Percentiles rank a stretch among this genome's conserved stretches.
Conservation (phyloP, 176 grass and related monocot species). For the Oryza officinalis region DNA sequence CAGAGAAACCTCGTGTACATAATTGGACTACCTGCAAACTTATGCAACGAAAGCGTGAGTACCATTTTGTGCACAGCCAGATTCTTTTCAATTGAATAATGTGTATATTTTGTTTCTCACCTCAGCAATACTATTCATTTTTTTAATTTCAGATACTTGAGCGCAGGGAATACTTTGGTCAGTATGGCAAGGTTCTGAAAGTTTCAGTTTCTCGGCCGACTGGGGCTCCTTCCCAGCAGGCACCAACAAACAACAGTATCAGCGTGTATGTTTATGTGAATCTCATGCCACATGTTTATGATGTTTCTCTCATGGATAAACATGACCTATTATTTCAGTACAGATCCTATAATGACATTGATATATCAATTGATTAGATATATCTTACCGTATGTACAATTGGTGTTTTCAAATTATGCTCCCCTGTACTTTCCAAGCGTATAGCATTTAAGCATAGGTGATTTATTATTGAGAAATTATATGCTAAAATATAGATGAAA, state of each 20-base stretch:
- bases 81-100: neutral
- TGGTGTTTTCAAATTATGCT: neutral
- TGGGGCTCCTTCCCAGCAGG: slow-evolving; percentile 70
- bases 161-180: slow-evolving; percentile 97
- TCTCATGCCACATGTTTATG: neutral
- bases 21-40: slow-evolving; percentile 85
- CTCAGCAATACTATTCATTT: slow-evolving; percentile 1
- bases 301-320: slow-evolving; percentile 7
- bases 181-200: slow-evolving; percentile 96
- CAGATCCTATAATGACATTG: neutral
- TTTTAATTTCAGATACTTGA: slow-evolving; percentile 76
- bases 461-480: slow-evolving; percentile 11
- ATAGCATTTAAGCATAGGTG: slow-evolving; percentile 1
- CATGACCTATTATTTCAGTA: neutral
- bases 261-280: slow-evolving; percentile 72
- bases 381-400: neutral
- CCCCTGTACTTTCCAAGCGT: neutral
- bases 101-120: slow-evolving; percentile 8
- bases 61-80: slow-evolving; percentile 18
- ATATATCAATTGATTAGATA: neutral
- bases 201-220: slow-evolving; percentile 86
- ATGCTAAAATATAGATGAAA: slow-evolving; percentile 14
- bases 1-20: slow-evolving; percentile 98
- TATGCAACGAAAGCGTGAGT: slow-evolving; percentile 84
- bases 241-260: slow-evolving; percentile 70